Conservation (phyloP, 306 rosid species). For the Lathyrus sativus region DNA sequence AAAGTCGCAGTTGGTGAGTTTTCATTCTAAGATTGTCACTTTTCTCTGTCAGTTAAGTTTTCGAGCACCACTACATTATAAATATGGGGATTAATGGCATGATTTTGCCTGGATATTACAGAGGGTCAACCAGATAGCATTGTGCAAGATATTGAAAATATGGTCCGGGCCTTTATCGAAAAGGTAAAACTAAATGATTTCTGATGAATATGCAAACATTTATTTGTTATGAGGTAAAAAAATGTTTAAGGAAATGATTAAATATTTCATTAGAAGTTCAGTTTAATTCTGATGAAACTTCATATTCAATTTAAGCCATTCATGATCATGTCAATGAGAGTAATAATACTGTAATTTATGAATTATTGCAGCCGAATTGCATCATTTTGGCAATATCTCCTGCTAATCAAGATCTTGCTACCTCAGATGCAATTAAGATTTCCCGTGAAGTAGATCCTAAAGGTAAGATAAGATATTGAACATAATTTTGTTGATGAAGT, state of each 20-base stretch:
- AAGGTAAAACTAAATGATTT: conserved; percentile 57
- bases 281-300: conserved; percentile 22
- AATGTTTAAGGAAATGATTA: conserved; percentile 6
- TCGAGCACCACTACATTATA: background rate
- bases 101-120: conserved; percentile 39
- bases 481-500: conserved; percentile 8
- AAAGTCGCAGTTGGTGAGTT: conserved; percentile 95
- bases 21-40: conserved; percentile 27
- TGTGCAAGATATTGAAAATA: conserved; percentile 88
- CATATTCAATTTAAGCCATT: conserved; percentile 26
- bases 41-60: conserved; percentile 29
- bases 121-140: conserved; percentile 95
- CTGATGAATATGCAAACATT: conserved; percentile 12
- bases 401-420: conserved; percentile 99
- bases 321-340: conserved; percentile 25
- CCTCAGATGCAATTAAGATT: conserved; percentile 97
- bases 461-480: conserved; percentile 48
- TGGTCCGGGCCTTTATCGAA: conserved; percentile 90
- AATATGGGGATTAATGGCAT: conserved; percentile 25
- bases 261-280: conserved; percentile 26
- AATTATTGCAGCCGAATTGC: conserved; percentile 78
- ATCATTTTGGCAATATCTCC: conserved; percentile 98
- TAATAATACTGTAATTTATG: conserved; percentile 12
- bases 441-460: conserved; percentile 98
- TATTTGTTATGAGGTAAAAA: conserved; percentile 10